These are phyloP conservation scores for Xylaria sp. DNA, from an alignment of 2,329 filamentous ascomycete genomes.

Conservation along the genomic window DNA sequence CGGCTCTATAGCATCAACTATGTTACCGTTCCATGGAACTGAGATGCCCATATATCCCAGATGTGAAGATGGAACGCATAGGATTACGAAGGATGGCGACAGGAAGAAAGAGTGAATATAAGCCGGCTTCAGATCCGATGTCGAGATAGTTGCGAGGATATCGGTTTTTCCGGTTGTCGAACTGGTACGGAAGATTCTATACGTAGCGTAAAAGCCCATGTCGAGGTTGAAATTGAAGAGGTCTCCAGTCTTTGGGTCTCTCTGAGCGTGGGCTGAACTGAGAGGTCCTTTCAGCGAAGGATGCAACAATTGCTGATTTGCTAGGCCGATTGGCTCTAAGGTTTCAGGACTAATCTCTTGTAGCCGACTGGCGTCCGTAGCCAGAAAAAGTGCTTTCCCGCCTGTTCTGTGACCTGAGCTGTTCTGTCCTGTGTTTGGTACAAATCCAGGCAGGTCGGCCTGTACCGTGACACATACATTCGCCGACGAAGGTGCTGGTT, in stretches of 20 bases:
- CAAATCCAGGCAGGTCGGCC: conserved; percentile 66
- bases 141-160: conserved; percentile 71
- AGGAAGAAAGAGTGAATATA: conserved; percentile 88
- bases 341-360: conserved; percentile 72
- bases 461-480: conserved; percentile 73
- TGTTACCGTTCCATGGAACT: conserved; percentile 68
- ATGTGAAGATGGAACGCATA: conserved; percentile 75
- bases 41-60: conserved; percentile 62
- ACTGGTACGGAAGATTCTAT: conserved; percentile 72
- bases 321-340: conserved; percentile 72
- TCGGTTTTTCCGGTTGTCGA: conserved; percentile 68
- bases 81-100: conserved; percentile 70
- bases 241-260: conserved; percentile 75
- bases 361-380: conserved; percentile 61
- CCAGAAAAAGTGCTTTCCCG: conserved; percentile 56
- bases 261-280: conserved; percentile 73
- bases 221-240: conserved; percentile 83
- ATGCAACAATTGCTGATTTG: conserved; percentile 66
- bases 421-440: conserved; percentile 28
- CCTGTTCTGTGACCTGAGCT: conserved; percentile 46
- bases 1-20: conserved; percentile 69
- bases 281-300: conserved; percentile 70
- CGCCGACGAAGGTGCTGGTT: conserved; percentile 43
- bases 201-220: conserved; percentile 61
- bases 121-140: conserved; percentile 57